phyloP scores from a whole-genome alignment of 2,329 filamentous ascomycete genomes.

The Talaromyces funiculosus region DNA sequence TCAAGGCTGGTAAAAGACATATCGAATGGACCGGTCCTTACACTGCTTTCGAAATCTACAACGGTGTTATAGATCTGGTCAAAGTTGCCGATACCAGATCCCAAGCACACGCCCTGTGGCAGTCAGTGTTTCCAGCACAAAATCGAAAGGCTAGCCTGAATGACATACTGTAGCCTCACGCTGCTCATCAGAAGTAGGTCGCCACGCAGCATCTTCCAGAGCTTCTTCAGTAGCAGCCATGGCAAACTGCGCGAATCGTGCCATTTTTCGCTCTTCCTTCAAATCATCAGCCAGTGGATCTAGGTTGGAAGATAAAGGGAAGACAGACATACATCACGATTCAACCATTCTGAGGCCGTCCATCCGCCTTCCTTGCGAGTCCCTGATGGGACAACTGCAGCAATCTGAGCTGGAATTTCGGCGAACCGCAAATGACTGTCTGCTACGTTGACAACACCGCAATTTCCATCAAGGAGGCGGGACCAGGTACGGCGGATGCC shows the following conservation, averaged over 20 bases:
- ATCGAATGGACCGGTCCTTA: conserved; percentile 39
- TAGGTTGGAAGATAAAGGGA: background rate
- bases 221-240: conserved; percentile 83
- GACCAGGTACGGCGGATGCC: conserved; percentile 72
- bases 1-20: background rate
- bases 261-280: conserved; percentile 70
- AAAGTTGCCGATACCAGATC: conserved; percentile 91
- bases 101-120: conserved; percentile 73
- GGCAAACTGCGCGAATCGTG: conserved; percentile 87
- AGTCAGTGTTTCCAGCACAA: background rate
- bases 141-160: background rate
- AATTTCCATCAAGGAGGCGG: conserved; percentile 71
- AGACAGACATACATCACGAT: conserved; percentile 36
- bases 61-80: conserved; percentile 85
- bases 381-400: conserved; percentile 69
- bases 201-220: conserved; percentile 74
- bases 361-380: conserved; percentile 39
- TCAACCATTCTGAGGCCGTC: conserved; percentile 42
- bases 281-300: background rate
- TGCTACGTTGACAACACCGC: conserved; percentile 71
- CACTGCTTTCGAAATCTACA: conserved; percentile 65
- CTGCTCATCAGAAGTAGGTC: conserved; percentile 54
- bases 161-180: conserved; percentile 62
- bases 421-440: conserved; percentile 59
- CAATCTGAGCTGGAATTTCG: conserved; percentile 75